Conservation (phyloP, 2,329 filamentous ascomycete species). For the Fusarium solani-melongenae region DNA sequence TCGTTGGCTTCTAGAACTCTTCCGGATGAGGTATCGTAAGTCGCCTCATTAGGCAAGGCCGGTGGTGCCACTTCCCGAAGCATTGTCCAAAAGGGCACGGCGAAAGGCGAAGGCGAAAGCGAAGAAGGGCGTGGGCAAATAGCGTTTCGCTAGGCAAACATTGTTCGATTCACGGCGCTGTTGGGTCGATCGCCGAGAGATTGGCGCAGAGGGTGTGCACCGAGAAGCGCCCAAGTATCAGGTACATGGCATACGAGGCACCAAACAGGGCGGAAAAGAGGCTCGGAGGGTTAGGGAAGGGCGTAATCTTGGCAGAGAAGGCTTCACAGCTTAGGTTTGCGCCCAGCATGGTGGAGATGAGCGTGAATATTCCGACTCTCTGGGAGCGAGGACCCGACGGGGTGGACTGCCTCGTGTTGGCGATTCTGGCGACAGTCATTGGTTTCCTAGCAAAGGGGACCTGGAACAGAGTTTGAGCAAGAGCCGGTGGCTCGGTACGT, state of each 20-base stretch:
- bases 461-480: conserved; percentile 33
- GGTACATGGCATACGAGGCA: conserved; percentile 22
- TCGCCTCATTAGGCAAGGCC: conserved; percentile 16
- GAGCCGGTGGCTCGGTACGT: conserved; percentile 35
- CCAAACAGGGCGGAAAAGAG: conserved; percentile 1
- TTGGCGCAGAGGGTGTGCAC: conserved; percentile 23
- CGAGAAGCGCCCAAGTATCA: conserved; percentile 30
- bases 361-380: conserved; percentile 19
- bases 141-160: conserved; percentile 27
- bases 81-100: conserved; percentile 8
- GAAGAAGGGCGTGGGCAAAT: conserved; percentile 7
- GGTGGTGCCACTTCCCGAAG: neutral
- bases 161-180: conserved; percentile 18
- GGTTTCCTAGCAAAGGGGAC: conserved; percentile 26
- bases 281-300: conserved; percentile 20
- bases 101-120: conserved; percentile 5
- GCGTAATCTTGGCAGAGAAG: conserved; percentile 17
- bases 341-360: conserved; percentile 19
- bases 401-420: conserved; percentile 26
- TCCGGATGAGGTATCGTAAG: conserved; percentile 31
- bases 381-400: conserved; percentile 25
- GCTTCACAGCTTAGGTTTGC: conserved; percentile 19
- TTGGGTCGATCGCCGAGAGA: conserved; percentile 8
- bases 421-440: conserved; percentile 15
- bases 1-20: conserved; percentile 36